Evolutionary conservation across 148 eudicot genomes (phyloP), one percentile per base, ranked within the genome.

Genomic region (Chenopodium quinoa): DNA sequence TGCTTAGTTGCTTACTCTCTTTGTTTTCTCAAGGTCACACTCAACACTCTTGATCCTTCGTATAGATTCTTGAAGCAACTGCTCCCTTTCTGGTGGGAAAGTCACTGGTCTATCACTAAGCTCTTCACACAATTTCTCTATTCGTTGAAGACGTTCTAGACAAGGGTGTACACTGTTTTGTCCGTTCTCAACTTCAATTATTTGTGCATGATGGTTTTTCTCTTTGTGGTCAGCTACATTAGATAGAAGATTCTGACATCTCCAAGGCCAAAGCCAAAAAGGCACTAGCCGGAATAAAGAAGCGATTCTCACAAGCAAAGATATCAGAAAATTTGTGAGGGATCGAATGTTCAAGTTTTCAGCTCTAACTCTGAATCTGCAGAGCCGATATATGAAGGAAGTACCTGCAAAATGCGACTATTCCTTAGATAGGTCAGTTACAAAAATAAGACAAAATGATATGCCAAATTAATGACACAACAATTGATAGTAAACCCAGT

Each of bases 11-110:
- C 25, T 83, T 88, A 93, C 97, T 84, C 87, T 90, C 82, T 91
- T 93, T 56, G 97, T 93, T 78, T 86, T 88, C 58, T 90, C 91
- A 22, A 93, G 97, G 80, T 93, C 97, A 74, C 70, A 75, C 86
- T 93, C 97, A 40, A 91, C 88, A 66, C 86, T 89, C 79, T 90
- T 93, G 25, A 93, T 93, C 90, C 94, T 88, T 54, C 88, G 89
- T 85, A 91, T 54, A 50, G 94, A 91, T 83, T 85, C 86, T 32
- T 88, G 88, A 81, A 93, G 88, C 90, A 91, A 88, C 76, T 84
- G 89, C 46, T 93, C 94, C 84, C 89, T 93, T 82, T 89, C 94
- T 64, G 56, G 70, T 32, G 97, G 94, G 67, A 93, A 88, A 75
- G 88, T 87, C 25, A 87, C 83, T 82, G 92, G 92, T 82, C 87